These are phyloP conservation scores for barley (Hordeum vulgare) DNA, from an alignment of 176 grass and related monocot species.

Conservation along the genomic window MorexV3_pseudomolecules_assembly NC_058521.1:506641872-506642371, in stretches of 20 bases:
- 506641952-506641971: too few species aligned
- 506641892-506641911: too few species aligned
- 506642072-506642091: neutral
- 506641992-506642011: neutral
- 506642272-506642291: too few species aligned
- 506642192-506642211: neutral
- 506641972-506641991: too few species aligned
- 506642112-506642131: neutral
- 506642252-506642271: neutral
- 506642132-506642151: neutral
- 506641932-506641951: too few species aligned
- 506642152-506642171: neutral
- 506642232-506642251: conserved; percentile 20
- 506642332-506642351: too few species aligned
- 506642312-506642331: too few species aligned
- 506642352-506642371: too few species aligned
- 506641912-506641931: too few species aligned
- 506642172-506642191: conserved; percentile 18
- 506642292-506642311: too few species aligned
- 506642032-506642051: neutral
- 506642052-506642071: neutral
- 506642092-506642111: neutral
- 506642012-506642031: neutral
- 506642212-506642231: neutral
- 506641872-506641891: too few species aligned